Evolutionary conservation across 2,329 filamentous ascomycete genomes (phyloP).

Genomic region (Setomelanomma holmii): DNA sequence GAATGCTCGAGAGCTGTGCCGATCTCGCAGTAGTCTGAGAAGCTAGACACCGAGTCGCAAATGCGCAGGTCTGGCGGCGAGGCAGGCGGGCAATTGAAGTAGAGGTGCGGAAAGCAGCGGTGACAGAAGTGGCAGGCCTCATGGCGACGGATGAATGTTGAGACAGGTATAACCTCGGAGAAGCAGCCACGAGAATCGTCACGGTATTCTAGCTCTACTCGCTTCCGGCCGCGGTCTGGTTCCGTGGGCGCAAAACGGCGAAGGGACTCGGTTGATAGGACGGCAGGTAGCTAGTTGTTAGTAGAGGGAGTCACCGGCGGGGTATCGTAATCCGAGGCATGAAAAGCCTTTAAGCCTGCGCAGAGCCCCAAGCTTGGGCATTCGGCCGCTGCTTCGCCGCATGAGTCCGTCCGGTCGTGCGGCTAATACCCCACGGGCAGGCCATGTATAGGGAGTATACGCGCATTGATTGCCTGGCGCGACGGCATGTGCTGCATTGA

Average conservation of each 20-base stretch:
- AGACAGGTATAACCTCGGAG: conserved; percentile 38
- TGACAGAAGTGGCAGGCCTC: conserved; percentile 37
- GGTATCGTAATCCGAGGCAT: conserved; percentile 38
- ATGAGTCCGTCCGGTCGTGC: conserved; percentile 13
- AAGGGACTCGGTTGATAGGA: conserved; percentile 17
- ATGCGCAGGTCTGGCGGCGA: conserved; percentile 29
- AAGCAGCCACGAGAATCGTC: conserved; percentile 17
- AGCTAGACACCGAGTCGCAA: conserved; percentile 41
- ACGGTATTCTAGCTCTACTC: conserved; percentile 2
- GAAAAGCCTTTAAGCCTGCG: conserved; percentile 17
- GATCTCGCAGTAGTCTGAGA: conserved; percentile 32
- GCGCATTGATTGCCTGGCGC: conserved; percentile 16
- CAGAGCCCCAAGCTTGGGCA: conserved; percentile 13
- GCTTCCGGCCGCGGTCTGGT: conserved; percentile 35
- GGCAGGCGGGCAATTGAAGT: conserved; percentile 28
- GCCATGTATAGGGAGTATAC: conserved; percentile 2
- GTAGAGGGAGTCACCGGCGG: conserved; percentile 26
- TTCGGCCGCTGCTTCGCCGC: background rate
- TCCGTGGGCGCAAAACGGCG: conserved; percentile 19
- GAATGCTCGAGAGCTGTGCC: conserved; percentile 25
- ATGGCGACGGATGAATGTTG: conserved; percentile 27
- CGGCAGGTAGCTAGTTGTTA: conserved; percentile 10
- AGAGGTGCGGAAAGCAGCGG: conserved; percentile 35
- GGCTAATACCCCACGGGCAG: conserved; percentile 19
- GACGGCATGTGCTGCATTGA: conserved; percentile 14